A percentile compares a stretch with the other conserved stretches of the same genome.
phyloP scores from a whole-genome alignment of 2,329 filamentous ascomycete species.

The Beauveria sp. region DNA sequence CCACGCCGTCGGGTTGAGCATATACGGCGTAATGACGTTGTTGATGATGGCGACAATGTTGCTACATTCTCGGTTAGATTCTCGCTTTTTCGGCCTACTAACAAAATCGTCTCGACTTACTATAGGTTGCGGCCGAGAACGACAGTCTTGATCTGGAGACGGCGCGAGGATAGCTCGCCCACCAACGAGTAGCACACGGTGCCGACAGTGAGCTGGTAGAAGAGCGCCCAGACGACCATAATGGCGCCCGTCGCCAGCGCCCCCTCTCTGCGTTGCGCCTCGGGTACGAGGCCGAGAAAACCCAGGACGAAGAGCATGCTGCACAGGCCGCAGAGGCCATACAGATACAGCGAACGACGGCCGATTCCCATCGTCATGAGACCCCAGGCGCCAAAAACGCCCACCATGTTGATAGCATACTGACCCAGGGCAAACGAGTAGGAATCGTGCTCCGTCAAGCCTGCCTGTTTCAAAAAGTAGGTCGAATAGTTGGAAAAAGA shows the following conservation, averaged over 20 bases:
- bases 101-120: conserved; percentile 29
- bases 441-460: conserved; percentile 41
- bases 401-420: conserved; percentile 67
- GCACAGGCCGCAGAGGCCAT: conserved; percentile 65
- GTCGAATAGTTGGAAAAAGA: conserved; percentile 60
- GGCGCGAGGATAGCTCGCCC: conserved; percentile 71
- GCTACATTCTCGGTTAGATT: conserved; percentile 26
- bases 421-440: conserved; percentile 57
- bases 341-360: conserved; percentile 67
- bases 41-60: conserved; percentile 78
- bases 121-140: conserved; percentile 75
- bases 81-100: too few species aligned
- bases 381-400: conserved; percentile 74
- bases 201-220: conserved; percentile 81
- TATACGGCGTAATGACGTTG: conserved; percentile 79
- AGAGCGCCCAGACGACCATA: conserved; percentile 75
- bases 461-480: conserved; percentile 54
- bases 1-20: conserved; percentile 84
- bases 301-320: conserved; percentile 75
- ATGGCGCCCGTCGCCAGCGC: conserved; percentile 76
- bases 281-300: conserved; percentile 69
- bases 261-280: conserved; percentile 47
- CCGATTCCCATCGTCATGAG: conserved; percentile 70
- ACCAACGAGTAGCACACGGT: conserved; percentile 88
- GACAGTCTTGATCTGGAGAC: conserved; percentile 85